Conservation (phyloP, 495 filamentous ascomycete genomes). For the Cudoniella acicularis region DNA sequence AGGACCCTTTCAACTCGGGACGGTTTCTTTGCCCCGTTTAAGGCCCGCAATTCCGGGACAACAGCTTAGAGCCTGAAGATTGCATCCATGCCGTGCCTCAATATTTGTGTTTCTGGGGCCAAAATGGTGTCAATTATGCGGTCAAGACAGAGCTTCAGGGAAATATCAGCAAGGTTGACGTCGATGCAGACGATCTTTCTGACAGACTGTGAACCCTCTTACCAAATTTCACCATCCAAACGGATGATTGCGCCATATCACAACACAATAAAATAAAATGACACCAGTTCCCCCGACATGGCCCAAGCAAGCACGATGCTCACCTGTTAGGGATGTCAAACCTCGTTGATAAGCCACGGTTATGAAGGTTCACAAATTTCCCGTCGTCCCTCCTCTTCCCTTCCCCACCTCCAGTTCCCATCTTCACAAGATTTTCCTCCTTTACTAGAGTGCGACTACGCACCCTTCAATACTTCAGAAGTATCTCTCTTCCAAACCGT, state of each 20-base stretch:
- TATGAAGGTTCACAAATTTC: background rate
- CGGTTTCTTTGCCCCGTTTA: background rate
- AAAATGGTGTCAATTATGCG: background rate
- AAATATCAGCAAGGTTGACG: background rate
- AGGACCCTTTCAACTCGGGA: background rate
- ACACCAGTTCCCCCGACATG: background rate
- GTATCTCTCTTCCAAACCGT: background rate
- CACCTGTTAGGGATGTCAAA: background rate
- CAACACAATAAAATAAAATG: constrained; percentile 5
- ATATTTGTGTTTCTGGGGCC: background rate
- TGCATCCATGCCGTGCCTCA: background rate
- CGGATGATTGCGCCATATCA: constrained; percentile 5
- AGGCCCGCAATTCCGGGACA: background rate
- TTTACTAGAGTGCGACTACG: background rate
- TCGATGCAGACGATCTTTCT: background rate
- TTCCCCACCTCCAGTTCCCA: background rate
- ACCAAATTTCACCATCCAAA: constrained; percentile 1
- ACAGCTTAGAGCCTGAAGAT: background rate
- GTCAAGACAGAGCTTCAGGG: background rate
- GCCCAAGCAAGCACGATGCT: background rate
- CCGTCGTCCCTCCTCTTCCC: background rate
- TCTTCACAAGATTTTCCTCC: background rate
- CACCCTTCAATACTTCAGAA: background rate
- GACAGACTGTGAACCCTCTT: background rate
- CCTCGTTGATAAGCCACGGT: background rate